Percentiles rank a stretch among this genome's conserved stretches.
Evolutionary conservation across 2,329 filamentous ascomycete species (phyloP).

Genomic region (Epichloe amarillans): DNA sequence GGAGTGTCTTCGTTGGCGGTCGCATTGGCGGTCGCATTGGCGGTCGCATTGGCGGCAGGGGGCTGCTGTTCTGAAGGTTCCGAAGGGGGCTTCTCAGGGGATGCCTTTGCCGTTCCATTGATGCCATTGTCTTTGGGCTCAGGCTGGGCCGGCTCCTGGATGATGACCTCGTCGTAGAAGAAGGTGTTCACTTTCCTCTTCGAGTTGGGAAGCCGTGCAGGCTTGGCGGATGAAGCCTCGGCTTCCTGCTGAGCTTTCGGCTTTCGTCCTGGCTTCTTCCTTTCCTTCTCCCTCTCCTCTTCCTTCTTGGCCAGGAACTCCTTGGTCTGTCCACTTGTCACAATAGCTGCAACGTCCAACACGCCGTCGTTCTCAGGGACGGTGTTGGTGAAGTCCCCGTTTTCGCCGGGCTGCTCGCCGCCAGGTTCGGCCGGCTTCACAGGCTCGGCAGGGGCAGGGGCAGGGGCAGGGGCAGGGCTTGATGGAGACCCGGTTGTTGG

Average conservation of each 20-base stretch:
- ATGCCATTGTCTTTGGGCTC: slow-evolving; percentile 19
- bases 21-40: not conserved
- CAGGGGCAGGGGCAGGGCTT: slow-evolving; percentile 15
- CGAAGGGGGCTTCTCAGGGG: slow-evolving; percentile 2
- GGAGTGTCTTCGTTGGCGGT: not conserved
- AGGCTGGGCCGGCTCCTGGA: slow-evolving; percentile 38
- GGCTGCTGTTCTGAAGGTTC: slow-evolving; percentile 2
- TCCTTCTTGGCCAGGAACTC: slow-evolving; percentile 77
- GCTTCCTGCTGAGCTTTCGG: slow-evolving; percentile 40
- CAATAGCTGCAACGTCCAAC: slow-evolving; percentile 72
- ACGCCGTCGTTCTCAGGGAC: slow-evolving; percentile 52
- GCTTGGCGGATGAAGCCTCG: slow-evolving; percentile 39
- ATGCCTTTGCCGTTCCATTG: slow-evolving; percentile 8
- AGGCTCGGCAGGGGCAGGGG: slow-evolving; percentile 20
- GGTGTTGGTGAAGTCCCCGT: slow-evolving; percentile 20
- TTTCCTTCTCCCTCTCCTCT: slow-evolving; percentile 69
- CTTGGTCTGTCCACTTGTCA: slow-evolving; percentile 66
- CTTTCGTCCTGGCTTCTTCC: slow-evolving; percentile 43
- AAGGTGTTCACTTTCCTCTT: slow-evolving; percentile 59
- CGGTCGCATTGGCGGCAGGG: not conserved
- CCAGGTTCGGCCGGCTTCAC: slow-evolving; percentile 10
- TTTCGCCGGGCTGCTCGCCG: slow-evolving; percentile 26
- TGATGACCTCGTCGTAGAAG: slow-evolving; percentile 54
- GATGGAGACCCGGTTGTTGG: slow-evolving; percentile 7
- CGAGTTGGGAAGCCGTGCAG: slow-evolving; percentile 53